These are phyloP conservation scores for Daldinia bambusicola DNA, from an alignment of 495 filamentous ascomycete genomes.

Conservation along the genomic window DNA sequence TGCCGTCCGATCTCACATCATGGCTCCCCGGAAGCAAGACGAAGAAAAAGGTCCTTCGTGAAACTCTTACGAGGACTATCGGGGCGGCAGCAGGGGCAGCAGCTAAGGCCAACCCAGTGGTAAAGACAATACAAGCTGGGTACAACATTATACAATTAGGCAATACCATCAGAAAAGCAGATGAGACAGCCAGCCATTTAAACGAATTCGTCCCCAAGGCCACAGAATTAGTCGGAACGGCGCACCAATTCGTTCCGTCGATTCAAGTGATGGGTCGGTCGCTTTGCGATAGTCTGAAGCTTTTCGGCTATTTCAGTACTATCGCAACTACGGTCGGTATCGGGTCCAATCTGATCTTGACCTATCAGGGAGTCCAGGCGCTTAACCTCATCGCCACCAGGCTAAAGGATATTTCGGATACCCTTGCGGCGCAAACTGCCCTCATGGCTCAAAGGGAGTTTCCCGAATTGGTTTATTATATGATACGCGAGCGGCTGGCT, in stretches of 20 bases:
- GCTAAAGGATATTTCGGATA: constrained; percentile 7
- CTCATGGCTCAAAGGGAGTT: constrained; percentile 11
- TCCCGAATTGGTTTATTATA: constrained; percentile 7
- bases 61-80: neutral
- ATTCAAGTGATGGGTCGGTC: constrained; percentile 10
- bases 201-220: constrained; percentile 7
- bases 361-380: constrained; percentile 6
- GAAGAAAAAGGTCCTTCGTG: constrained; percentile 3
- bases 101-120: neutral
- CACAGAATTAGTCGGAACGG: neutral
- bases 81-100: neutral
- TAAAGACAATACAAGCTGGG: constrained; percentile 9
- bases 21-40: constrained; percentile 1
- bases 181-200: neutral
- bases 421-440: constrained; percentile 7
- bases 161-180: neutral
- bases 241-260: constrained; percentile 8
- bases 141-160: constrained; percentile 5
- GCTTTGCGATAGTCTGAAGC: constrained; percentile 2
- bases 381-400: constrained; percentile 11
- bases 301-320: neutral
- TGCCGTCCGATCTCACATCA: constrained; percentile 2
- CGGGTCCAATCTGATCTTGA: constrained; percentile 4
- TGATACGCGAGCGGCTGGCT: constrained; percentile 4
- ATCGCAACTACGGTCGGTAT: constrained; percentile 9